These are phyloP conservation scores for Geotrichum bryndzae DNA, from an alignment of 1,139 yeast genomes.

Conservation along the genomic window DNA sequence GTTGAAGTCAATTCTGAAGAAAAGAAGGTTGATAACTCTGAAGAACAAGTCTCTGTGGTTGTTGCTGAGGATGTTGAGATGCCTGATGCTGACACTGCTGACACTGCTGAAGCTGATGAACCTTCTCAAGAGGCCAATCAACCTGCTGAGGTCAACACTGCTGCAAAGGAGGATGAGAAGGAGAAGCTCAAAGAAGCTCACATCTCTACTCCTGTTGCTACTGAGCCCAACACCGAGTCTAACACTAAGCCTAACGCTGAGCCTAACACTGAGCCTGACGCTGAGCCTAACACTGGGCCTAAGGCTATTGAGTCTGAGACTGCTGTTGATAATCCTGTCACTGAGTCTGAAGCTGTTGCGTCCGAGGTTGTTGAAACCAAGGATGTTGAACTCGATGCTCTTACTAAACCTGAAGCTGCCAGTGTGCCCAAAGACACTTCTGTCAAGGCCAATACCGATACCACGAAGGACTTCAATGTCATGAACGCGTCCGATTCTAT, in stretches of 20 bases:
- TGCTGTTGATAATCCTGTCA: too few relatives aligned
- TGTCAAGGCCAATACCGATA: neutral
- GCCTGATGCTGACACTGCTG: conserved; percentile 14
- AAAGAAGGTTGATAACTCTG: neutral
- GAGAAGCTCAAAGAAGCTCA: neutral
- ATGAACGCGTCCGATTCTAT: too few relatives aligned
- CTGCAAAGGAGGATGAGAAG: neutral
- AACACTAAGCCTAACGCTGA: neutral
- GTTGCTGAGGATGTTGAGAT: conserved; percentile 1
- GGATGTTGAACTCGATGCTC: too few relatives aligned
- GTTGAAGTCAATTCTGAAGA: conserved; percentile 10
- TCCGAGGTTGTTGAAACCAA: too few relatives aligned
- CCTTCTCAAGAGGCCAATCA: neutral
- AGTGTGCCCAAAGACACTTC: neutral
- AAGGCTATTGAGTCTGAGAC: too few relatives aligned
- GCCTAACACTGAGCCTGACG: neutral
- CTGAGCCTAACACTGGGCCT: neutral
- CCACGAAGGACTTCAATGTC: neutral
- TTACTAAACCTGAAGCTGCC: too few relatives aligned
- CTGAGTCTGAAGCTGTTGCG: too few relatives aligned
- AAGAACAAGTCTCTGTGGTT: neutral
- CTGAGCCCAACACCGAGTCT: neutral
- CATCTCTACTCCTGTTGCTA: neutral
- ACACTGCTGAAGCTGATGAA: conserved; percentile 6
- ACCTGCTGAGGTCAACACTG: neutral